Evolutionary conservation across 176 grass and related monocot genomes (phyloP), one percentile per base, ranked within the genome.

Genomic region (Alopecurus myosuroides): DNA sequence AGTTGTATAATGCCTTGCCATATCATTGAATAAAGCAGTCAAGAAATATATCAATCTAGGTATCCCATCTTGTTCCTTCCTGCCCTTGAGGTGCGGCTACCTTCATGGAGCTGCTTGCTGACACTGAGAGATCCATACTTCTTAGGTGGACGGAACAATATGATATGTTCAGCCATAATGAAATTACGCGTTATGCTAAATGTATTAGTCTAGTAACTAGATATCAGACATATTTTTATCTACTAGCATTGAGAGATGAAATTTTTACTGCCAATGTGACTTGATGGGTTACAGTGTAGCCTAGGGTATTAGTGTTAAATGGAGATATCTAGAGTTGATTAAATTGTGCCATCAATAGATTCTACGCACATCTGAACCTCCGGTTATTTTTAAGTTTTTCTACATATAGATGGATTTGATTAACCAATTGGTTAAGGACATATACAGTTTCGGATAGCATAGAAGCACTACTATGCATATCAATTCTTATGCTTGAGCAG

Each of bases 321-420:
- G 37, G 23, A 61, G 12, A 81, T 82, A 50, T 42, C 29, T 46
- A 70, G n/a, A 60, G 29, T 88, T 82, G 11, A 41, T 76, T 45
- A 70, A 29, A 5, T 66, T 67, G 14, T 30, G 10, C 50, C 46
- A 60, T 19, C 69, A 84, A 48, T 84, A 9, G 63, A 75, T 63
- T 71, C 46, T 25, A 9, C 34, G 13, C 10, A 5, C 61, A 62
- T 39, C 64, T 12, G 48, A 46, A 31, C 65, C 56, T 64, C 33
- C 51, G 64, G 1, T 51, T 75, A 0, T 61, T 4, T 35, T 35
- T 35, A 4, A 35, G 34, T 48, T 74, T 78, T n/a, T 40, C 17
- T 41, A 17, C 44, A 37, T 64, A 31, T 40, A 60, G 19, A 45
- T 58, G 49, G 50, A 62, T 72, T 26, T 79, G 18, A 3, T 20